These are phyloP conservation scores for Medicago arabica DNA, from an alignment of 306 rosid species.

Conservation along the genomic window DNA sequence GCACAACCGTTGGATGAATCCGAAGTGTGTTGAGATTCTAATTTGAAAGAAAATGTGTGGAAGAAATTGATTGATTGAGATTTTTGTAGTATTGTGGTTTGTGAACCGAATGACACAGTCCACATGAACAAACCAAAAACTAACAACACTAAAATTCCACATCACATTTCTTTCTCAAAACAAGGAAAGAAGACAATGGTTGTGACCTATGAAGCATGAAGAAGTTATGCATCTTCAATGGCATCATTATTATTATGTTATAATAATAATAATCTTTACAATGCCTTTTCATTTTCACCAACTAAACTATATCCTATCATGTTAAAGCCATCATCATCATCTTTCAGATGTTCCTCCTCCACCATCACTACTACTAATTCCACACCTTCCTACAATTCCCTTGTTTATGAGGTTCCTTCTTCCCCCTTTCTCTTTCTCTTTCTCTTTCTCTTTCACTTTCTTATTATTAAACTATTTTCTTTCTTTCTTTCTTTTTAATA, in stretches of 20 bases:
- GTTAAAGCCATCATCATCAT: constrained; percentile 38
- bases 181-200: constrained; percentile 54
- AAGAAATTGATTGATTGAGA: constrained; percentile 49
- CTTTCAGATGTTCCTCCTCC: constrained; percentile 56
- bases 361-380: constrained; percentile 43
- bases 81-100: constrained; percentile 50
- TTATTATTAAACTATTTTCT: constrained; percentile 8
- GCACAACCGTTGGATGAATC: too few species aligned
- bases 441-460: too few species aligned
- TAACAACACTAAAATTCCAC: constrained; percentile 52
- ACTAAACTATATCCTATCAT: constrained; percentile 38
- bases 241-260: constrained; percentile 71
- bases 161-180: constrained; percentile 24
- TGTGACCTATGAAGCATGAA: constrained; percentile 65
- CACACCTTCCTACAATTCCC: constrained; percentile 62
- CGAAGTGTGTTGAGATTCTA: too few species aligned
- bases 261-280: constrained; percentile 46
- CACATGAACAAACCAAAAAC: constrained; percentile 50
- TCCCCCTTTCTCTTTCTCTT: neutral
- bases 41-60: constrained; percentile 69
- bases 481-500: neutral
- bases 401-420: constrained; percentile 79
- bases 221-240: constrained; percentile 89
- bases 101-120: constrained; percentile 47
- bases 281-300: constrained; percentile 61